phyloP scores from a whole-genome alignment of 495 filamentous ascomycete genomes.

The Penicillium tannophilum region DNA sequence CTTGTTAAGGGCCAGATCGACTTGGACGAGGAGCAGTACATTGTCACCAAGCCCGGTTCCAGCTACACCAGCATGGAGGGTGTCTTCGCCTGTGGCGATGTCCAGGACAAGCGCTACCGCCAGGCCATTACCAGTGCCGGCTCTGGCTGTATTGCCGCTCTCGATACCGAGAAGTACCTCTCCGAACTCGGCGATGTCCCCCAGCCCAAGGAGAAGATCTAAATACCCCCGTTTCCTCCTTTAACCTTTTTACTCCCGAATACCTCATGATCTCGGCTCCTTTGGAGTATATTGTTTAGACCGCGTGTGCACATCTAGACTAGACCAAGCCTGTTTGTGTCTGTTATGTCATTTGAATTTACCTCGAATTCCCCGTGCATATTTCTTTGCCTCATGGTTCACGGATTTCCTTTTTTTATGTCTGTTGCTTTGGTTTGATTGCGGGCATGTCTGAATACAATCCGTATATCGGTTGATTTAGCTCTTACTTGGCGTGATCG shows the following conservation, averaged over 20 bases:
- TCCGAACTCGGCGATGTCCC: slow-evolving; percentile 65
- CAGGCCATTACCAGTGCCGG: slow-evolving; percentile 98
- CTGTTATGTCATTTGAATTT: slow-evolving; percentile 14
- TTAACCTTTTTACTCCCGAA: background rate
- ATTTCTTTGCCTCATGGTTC: slow-evolving; percentile 19
- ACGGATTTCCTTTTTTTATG: slow-evolving; percentile 28
- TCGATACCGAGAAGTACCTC: slow-evolving; percentile 92
- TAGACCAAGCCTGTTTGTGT: background rate
- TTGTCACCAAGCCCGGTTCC: slow-evolving; percentile 85
- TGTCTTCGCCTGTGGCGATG: slow-evolving; percentile 95
- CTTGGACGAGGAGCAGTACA: slow-evolving; percentile 84
- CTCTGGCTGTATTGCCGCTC: slow-evolving; percentile 89
- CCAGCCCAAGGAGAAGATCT: slow-evolving; percentile 9
- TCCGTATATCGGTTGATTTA: slow-evolving; percentile 16
- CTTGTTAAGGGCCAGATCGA: slow-evolving; percentile 87
- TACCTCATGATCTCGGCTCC: slow-evolving; percentile 19
- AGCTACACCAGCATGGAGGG: slow-evolving; percentile 86
- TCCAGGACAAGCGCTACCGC: slow-evolving; percentile 97
- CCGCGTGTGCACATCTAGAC: slow-evolving; percentile 19
- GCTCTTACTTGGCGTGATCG: slow-evolving; percentile 20
- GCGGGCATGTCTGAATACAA: slow-evolving; percentile 9
- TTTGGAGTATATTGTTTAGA: slow-evolving; percentile 18
- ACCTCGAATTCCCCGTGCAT: slow-evolving; percentile 23
- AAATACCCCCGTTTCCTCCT: slow-evolving; percentile 2
- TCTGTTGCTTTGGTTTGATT: slow-evolving; percentile 20